Evolutionary conservation across 441 rosid species (phyloP).

Genomic region (Croton setiger): DNA sequence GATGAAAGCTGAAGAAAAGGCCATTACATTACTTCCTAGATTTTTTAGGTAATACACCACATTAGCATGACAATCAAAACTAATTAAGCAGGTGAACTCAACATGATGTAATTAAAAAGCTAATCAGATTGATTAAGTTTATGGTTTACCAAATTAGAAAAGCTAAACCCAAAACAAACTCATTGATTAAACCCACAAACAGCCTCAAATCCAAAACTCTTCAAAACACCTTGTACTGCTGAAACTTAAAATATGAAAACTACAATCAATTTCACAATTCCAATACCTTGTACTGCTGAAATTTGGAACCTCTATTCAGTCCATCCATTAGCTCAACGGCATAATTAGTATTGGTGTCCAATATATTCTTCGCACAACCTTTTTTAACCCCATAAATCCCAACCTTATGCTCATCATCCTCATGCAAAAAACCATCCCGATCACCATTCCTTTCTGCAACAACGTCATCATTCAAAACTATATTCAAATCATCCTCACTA

Average conservation of each 20-base stretch:
- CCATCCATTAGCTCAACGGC: slow-evolving; percentile 20
- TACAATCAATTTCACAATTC: background rate
- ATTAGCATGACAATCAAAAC: too few relatives aligned
- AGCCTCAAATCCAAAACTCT: too few relatives aligned
- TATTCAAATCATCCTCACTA: slow-evolving; percentile 68
- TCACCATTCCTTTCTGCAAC: slow-evolving; percentile 14
- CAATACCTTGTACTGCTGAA: slow-evolving; percentile 30
- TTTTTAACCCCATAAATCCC: background rate
- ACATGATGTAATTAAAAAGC: too few relatives aligned
- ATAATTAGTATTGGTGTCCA: slow-evolving; percentile 18
- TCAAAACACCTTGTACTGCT: too few relatives aligned
- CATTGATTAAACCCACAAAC: too few relatives aligned
- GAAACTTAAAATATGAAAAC: background rate
- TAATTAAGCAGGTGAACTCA: too few relatives aligned
- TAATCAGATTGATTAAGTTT: too few relatives aligned
- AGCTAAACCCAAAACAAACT: too few relatives aligned
- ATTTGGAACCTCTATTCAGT: slow-evolving; percentile 18
- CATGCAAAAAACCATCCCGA: slow-evolving; percentile 19
- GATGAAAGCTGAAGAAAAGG: background rate
- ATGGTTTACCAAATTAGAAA: too few relatives aligned
- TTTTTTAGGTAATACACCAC: too few relatives aligned
- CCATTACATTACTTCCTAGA: too few relatives aligned
- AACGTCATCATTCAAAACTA: slow-evolving; percentile 54
- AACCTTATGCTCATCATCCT: slow-evolving; percentile 15
- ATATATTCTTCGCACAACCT: slow-evolving; percentile 17